phyloP scores from a whole-genome alignment of 176 grass and related monocot species.

The Coix lacrymajobi region DNA sequence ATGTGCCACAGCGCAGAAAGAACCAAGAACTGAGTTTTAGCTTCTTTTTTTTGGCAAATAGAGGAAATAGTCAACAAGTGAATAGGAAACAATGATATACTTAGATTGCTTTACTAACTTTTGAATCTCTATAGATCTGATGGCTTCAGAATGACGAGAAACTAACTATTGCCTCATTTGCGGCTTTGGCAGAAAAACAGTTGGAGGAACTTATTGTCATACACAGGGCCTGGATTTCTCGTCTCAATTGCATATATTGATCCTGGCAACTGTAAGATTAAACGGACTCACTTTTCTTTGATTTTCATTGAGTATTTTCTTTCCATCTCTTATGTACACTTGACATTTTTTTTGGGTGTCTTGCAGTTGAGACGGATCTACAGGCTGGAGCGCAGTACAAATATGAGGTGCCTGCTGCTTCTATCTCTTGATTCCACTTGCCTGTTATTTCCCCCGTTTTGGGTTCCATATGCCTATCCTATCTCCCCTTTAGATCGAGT shows the following conservation, averaged over 20 bases:
- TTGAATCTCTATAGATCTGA: neutral
- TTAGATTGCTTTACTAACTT: neutral
- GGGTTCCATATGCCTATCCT: no score
- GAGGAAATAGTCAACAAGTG: neutral
- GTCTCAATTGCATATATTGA: conserved; percentile 97
- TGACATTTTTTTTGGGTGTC: neutral
- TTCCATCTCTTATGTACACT: neutral
- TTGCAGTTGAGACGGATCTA: conserved; percentile 91
- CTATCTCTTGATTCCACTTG: no score
- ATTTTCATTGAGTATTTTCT: neutral
- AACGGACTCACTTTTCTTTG: neutral
- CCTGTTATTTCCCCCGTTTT: no score
- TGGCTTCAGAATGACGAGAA: neutral
- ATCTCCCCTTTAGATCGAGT: no score
- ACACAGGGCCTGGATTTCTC: conserved; percentile 93
- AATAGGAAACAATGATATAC: no score
- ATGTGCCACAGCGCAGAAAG: neutral
- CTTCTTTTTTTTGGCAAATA: conserved; percentile 6
- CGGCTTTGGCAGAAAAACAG: conserved; percentile 60
- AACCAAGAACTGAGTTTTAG: neutral
- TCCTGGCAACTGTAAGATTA: conserved; percentile 92
- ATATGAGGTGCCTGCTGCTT: conserved; percentile 50
- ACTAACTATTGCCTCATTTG: conserved; percentile 21
- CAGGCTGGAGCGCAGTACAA: conserved; percentile 91
- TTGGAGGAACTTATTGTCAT: conserved; percentile 93